These are phyloP conservation scores for Osmanthus fragrans DNA, from an alignment of 257 asterid species.

Conservation along the genomic window DNA sequence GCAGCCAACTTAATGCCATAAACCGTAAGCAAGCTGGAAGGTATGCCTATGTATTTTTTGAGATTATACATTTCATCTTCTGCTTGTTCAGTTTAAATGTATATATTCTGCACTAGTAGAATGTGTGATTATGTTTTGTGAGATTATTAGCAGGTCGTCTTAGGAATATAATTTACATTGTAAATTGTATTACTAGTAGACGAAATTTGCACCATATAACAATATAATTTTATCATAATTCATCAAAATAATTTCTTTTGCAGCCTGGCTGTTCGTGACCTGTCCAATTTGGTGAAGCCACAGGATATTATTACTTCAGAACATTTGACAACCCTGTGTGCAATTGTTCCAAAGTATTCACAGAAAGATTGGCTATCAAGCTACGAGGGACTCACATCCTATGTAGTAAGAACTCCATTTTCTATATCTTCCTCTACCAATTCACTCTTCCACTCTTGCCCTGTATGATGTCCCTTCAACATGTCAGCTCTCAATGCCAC, in stretches of 20 bases:
- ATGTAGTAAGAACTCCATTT: conserved; percentile 57
- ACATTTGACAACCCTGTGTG: conserved; percentile 79
- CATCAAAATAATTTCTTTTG: not conserved
- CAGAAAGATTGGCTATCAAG: conserved; percentile 92
- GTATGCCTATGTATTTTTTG: conserved; percentile 21
- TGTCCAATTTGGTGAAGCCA: conserved; percentile 66
- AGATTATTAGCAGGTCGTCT: not conserved
- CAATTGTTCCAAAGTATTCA: conserved; percentile 76
- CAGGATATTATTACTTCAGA: conserved; percentile 67
- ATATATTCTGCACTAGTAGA: not conserved
- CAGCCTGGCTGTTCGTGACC: conserved; percentile 58
- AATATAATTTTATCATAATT: not conserved
- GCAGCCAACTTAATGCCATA: conserved; percentile 58
- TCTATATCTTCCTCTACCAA: conserved; percentile 14
- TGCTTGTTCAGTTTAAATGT: not conserved
- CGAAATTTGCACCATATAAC: not conserved
- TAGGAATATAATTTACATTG: not conserved
- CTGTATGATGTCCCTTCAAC: not conserved
- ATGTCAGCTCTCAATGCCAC: not conserved
- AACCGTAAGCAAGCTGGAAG: conserved; percentile 57
- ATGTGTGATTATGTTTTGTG: not conserved
- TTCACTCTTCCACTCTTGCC: conserved; percentile 15
- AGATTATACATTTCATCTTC: not conserved
- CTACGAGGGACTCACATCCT: conserved; percentile 80
- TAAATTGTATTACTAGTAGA: not conserved